Evolutionary conservation across 768 basidiomycete genomes (phyloP).

Genomic region (Boletus rubroflammeus): DNA sequence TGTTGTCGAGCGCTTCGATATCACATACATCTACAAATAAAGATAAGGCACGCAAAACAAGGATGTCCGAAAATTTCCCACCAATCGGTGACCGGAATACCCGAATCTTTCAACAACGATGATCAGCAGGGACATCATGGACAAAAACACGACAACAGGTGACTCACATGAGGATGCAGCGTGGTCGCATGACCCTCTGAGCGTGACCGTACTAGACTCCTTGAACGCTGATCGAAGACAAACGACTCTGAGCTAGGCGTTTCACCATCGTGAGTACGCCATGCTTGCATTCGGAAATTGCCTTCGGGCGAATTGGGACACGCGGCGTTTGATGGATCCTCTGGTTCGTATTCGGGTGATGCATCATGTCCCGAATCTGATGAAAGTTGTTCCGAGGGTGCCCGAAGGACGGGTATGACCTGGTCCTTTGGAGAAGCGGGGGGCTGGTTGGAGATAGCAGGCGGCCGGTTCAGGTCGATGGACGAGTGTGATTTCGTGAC

Average conservation of each 20-base stretch:
- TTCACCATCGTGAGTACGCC: conserved; percentile 15
- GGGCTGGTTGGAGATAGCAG: conserved; percentile 2
- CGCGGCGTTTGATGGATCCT: conserved; percentile 20
- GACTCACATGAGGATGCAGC: conserved; percentile 31
- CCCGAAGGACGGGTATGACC: conserved; percentile 22
- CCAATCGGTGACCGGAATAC: conserved; percentile 33
- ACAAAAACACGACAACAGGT: neutral
- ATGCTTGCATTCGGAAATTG: conserved; percentile 23
- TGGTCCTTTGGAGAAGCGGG: conserved; percentile 23
- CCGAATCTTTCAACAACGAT: conserved; percentile 20
- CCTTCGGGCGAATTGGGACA: conserved; percentile 20
- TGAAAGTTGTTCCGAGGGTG: conserved; percentile 17
- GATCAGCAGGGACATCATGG: conserved; percentile 7
- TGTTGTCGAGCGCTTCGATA: conserved; percentile 22
- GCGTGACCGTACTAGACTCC: conserved; percentile 28
- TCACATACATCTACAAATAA: conserved; percentile 27
- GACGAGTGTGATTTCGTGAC: conserved; percentile 30
- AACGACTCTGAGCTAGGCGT: conserved; percentile 19
- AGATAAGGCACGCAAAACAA: neutral
- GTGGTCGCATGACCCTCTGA: conserved; percentile 26
- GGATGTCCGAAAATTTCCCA: conserved; percentile 7
- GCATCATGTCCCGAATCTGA: conserved; percentile 28
- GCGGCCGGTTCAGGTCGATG: conserved; percentile 19
- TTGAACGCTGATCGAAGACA: conserved; percentile 27
- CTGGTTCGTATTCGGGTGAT: conserved; percentile 41